Evolutionary conservation across 176 grass and related monocot species (phyloP), one percentile per base, ranked within the genome.

Genomic region (Avena sativa): DNA sequence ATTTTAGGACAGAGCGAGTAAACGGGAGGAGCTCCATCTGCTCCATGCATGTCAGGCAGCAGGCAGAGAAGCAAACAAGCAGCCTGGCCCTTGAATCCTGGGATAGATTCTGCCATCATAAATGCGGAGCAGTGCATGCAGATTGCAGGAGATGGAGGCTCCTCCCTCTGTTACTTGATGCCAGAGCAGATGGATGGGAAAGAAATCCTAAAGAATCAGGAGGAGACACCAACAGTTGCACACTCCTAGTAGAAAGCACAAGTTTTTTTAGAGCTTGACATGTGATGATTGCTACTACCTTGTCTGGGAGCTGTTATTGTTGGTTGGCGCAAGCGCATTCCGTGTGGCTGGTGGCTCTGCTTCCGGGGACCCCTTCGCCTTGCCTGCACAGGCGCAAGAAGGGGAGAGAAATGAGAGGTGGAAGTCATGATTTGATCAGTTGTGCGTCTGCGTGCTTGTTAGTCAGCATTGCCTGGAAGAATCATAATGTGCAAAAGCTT

Each of bases 251-350:
- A 74, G 83, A 86, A 90, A 26, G 38, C 63, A 83, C 78, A 79
- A 49, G 74, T 26, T 69, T 16, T 44, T 68, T 23, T 55, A 23
- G 63, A 81, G 81, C 62, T 76, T 6, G 15, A 32, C 78, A 79
- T 71, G 66, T 76, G 69, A 84, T 87, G 70, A 87, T 84, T 69
- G 43, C 32, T 59, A 94, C 32, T 59, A 94, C 92, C 89, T 94
- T 85, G 76, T 89, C 60, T 87, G 89, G 81, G 80, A 83, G 84
- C 53, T 57, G 44, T 86, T 89, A 56, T 66, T 87, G 89, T 76
- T 43, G 40, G 40, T 89, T 63, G 86, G 57, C 70, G 62, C 79
- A 86, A 85, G 85, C 55, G 82, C 81, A 72, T 85, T 79, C 73
- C 50, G 79, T 75, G 85, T 46, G 49, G 76, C 87, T 43, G 76